Percentiles rank a stretch among this genome's conserved stretches.
phyloP scores from a whole-genome alignment of 306 rosid genomes.

The Corylus americana region DNA sequence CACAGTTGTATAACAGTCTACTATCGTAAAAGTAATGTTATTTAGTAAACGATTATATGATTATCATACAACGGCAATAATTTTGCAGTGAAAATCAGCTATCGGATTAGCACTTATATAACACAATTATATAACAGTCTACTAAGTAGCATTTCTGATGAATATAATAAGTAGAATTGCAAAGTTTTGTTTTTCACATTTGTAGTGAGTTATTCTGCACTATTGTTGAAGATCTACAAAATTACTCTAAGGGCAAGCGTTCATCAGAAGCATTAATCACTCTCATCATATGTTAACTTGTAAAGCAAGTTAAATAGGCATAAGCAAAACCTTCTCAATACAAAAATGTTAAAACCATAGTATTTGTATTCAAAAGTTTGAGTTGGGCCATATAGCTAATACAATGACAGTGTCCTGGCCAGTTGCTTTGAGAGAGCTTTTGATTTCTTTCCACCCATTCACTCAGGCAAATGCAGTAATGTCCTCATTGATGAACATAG shows the following conservation, averaged over 20 bases:
- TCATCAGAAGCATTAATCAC: too few species aligned
- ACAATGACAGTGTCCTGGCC: background rate
- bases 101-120: too few species aligned
- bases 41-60: too few species aligned
- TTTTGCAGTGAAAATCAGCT: too few species aligned
- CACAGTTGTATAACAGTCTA: too few species aligned
- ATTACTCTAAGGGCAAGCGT: background rate
- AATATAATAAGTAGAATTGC: background rate
- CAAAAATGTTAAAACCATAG: background rate
- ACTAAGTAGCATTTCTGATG: too few species aligned
- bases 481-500: constrained; percentile 78
- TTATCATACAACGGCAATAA: too few species aligned
- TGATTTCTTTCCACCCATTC: background rate
- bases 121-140: too few species aligned
- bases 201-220: background rate
- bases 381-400: too few species aligned
- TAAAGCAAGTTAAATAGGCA: background rate
- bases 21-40: too few species aligned
- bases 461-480: constrained; percentile 83
- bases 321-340: background rate
- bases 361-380: background rate
- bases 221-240: too few species aligned
- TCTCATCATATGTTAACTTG: too few species aligned
- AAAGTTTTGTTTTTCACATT: background rate
- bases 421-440: background rate